Evolutionary conservation across 306 rosid genomes (phyloP), one percentile per base, ranked within the genome.

Genomic region (Glycine tomentella): DNA sequence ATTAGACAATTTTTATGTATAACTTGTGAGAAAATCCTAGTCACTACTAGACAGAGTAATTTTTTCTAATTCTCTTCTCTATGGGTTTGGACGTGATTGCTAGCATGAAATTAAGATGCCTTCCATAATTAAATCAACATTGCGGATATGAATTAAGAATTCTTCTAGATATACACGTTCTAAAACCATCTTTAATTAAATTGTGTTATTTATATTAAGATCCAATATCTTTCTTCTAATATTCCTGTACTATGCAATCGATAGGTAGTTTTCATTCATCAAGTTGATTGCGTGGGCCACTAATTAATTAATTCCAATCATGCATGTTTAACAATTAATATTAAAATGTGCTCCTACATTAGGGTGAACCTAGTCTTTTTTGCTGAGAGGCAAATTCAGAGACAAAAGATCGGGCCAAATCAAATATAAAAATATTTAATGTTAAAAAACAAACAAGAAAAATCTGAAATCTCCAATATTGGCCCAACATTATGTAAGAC

Each of bases 211-310:
- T 5, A 52, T 52, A 14, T 5, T 52, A 52, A 52, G 9, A 53
- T 15, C 25, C 25, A 6, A 53, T 3, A 53, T 53, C 25, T 53
- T 53, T 36, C 40, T 2, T 36, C 4, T 53, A 5, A n/a, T 14
- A 53, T 53, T 14, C 9, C 25, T 53, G 59, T 2, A 53, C 9
- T 3, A 36, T 25, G 31, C 31, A 25, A 25, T 25, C 2, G 31
- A 25, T 25, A 25, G 2, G 0, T 1, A 25, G 20, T 73, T 74
- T 86, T 38, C 62, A 4, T 53, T 49, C 44, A 11, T 71, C 53
- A 34, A 58, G 45, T 79, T 81, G 68, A 65, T 81, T 86, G 75
- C 69, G 49, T 75, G 65, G 73, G 17, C 58, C 75, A 61, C 16
- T 12, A 57, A 50, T 9, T 63, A 63, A 14, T 49, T 63, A 63